phyloP scores from a whole-genome alignment of 169 alveolate genomes.

The Plasmodium sp. region DNA sequence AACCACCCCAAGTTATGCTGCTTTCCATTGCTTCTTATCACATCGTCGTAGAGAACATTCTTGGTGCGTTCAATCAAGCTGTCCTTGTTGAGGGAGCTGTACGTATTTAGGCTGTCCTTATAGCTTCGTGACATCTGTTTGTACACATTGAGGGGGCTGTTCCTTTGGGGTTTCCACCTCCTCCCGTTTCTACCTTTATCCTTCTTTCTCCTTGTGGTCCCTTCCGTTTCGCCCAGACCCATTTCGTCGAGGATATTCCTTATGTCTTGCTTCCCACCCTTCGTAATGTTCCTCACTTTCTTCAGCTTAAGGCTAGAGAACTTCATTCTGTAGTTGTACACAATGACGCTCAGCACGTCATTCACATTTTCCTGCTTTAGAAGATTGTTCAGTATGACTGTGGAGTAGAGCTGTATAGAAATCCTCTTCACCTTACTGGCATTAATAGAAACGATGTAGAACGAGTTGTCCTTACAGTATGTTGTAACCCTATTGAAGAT shows the following conservation, averaged over 20 bases:
- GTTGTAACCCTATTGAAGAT: conserved; percentile 30
- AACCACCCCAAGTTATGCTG: background rate
- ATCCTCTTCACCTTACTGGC: conserved; percentile 29
- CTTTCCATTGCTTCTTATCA: background rate
- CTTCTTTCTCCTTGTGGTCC: background rate
- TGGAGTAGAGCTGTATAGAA: conserved; percentile 20
- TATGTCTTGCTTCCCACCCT: background rate
- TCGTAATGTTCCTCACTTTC: background rate
- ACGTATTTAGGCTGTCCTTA: background rate
- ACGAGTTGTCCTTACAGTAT: conserved; percentile 26
- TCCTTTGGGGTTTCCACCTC: background rate
- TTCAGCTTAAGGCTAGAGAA: conserved; percentile 22
- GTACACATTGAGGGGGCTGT: background rate
- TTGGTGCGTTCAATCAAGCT: background rate
- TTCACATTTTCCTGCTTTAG: background rate
- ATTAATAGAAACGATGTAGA: conserved; percentile 48
- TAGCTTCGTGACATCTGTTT: background rate
- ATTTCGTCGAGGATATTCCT: conserved; percentile 3
- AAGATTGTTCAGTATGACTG: conserved; percentile 34
- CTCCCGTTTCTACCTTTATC: background rate
- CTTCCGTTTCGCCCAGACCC: background rate
- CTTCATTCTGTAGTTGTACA: conserved; percentile 22
- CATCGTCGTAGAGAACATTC: background rate
- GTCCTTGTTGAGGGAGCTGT: background rate
- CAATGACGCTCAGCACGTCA: conserved; percentile 39